Evolutionary conservation across 805 yeast genomes (phyloP).

Genomic region (Komagataella ulmi): DNA sequence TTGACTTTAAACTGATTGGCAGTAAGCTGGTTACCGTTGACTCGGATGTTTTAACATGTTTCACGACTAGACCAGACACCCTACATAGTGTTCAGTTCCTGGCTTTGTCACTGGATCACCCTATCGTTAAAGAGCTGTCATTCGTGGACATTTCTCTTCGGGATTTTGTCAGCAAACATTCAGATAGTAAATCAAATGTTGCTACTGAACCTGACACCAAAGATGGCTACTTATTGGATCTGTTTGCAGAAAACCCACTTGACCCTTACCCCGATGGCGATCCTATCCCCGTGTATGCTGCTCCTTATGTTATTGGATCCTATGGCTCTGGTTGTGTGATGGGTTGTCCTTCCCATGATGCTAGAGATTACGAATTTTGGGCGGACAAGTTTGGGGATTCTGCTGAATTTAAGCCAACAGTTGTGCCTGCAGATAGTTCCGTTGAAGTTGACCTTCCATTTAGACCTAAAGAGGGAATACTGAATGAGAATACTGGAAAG

Average conservation of each 20-base stretch:
- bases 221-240: slow-evolving; percentile 38
- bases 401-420: slow-evolving; percentile 25
- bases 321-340: slow-evolving; percentile 93
- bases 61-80: slow-evolving; percentile 89
- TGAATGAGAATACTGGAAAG: slow-evolving; percentile 32
- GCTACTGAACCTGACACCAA: slow-evolving; percentile 35
- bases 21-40: slow-evolving; percentile 17
- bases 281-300: slow-evolving; percentile 65
- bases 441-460: slow-evolving; percentile 16
- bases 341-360: slow-evolving; percentile 97
- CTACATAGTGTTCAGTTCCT: slow-evolving; percentile 70
- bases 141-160: slow-evolving; percentile 24
- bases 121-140: slow-evolving; percentile 31
- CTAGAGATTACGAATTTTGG: slow-evolving; percentile 80
- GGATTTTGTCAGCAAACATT: slow-evolving; percentile 27
- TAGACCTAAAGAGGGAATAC: slow-evolving; percentile 27
- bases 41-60: slow-evolving; percentile 22
- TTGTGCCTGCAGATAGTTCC: slow-evolving; percentile 23
- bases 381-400: slow-evolving; percentile 33
- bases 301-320: slow-evolving; percentile 75
- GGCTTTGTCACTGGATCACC: slow-evolving; percentile 67
- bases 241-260: slow-evolving; percentile 50
- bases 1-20: slow-evolving; percentile 30
- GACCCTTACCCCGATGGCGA: slow-evolving; percentile 9
- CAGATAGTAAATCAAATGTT: slow-evolving; percentile 8